phyloP scores from a whole-genome alignment of 192 early-diverging fungal species.

The Martensiomyces pterosporus region DNA sequence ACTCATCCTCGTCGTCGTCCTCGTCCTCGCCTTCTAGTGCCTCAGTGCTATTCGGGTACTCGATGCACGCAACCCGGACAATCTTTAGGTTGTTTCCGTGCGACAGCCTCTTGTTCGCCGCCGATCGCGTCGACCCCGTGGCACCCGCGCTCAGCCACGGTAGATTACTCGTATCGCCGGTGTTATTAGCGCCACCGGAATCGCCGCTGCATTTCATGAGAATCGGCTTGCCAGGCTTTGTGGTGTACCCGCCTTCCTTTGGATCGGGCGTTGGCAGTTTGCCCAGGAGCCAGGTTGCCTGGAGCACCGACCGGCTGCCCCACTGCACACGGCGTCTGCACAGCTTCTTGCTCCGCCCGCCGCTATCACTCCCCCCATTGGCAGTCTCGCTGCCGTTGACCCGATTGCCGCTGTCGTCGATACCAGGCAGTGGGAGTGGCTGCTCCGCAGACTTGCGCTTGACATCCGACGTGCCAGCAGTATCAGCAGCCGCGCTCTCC shows the following conservation, averaged over 20 bases:
- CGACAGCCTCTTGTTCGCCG: background rate
- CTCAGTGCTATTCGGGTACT: conserved; percentile 15
- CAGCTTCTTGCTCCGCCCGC: conserved; percentile 20
- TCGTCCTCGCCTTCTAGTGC: conserved; percentile 5
- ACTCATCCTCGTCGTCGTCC: conserved; percentile 5
- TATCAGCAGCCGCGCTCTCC: conserved; percentile 1
- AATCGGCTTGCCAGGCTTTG: conserved; percentile 3
- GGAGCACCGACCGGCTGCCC: conserved; percentile 21
- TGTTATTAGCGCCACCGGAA: background rate
- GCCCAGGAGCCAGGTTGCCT: conserved; percentile 13
- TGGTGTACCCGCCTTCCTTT: background rate
- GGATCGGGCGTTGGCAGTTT: background rate
- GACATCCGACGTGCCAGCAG: background rate
- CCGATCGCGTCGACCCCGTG: no score
- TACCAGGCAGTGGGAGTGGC: background rate
- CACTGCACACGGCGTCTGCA: conserved; percentile 23
- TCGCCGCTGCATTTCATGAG: background rate
- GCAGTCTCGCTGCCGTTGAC: background rate
- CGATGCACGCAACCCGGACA: conserved; percentile 27
- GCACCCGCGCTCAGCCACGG: no score
- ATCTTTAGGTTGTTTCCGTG: conserved; percentile 1
- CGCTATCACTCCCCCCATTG: background rate
- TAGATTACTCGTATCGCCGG: no score
- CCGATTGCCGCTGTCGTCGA: background rate
- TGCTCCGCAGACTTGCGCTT: conserved; percentile 30